Percentiles rank a stretch among this genome's conserved stretches.
Conservation (phyloP, 2,329 filamentous ascomycete species). For the Aspergillus udagawae region DNA sequence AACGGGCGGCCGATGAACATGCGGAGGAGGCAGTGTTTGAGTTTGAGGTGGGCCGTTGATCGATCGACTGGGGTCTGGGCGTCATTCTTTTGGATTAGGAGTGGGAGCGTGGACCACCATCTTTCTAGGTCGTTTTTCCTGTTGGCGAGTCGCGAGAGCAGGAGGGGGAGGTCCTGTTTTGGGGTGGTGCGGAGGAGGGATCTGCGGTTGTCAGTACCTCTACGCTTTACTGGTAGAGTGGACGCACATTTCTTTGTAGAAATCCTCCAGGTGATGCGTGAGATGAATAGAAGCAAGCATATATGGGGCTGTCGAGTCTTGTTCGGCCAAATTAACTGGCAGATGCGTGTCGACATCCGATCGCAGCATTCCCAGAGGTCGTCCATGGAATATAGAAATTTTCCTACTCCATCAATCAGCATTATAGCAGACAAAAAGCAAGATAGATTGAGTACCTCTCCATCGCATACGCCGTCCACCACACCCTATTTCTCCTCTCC, state of each 20-base stretch:
- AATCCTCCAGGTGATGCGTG: constrained; percentile 16
- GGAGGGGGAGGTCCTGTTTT: constrained; percentile 6
- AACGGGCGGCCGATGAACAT: constrained; percentile 51
- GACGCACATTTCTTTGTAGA: constrained; percentile 31
- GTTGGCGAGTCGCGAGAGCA: constrained; percentile 7
- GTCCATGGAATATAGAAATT: constrained; percentile 50
- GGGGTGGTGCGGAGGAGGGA: constrained; percentile 11
- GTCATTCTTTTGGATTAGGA: background rate
- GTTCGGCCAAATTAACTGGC: constrained; percentile 28
- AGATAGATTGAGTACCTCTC: constrained; percentile 39
- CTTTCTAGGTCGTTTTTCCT: constrained; percentile 4
- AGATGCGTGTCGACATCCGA: constrained; percentile 49
- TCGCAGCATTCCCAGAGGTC: constrained; percentile 47
- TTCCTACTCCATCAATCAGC: constrained; percentile 27
- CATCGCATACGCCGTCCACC: constrained; percentile 51
- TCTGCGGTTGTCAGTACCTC: constrained; percentile 8
- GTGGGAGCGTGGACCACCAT: constrained; percentile 14
- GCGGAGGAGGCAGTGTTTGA: constrained; percentile 47
- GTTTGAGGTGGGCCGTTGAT: constrained; percentile 22
- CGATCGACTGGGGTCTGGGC: constrained; percentile 8
- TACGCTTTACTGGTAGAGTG: background rate
- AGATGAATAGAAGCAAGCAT: constrained; percentile 31
- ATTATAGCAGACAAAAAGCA: background rate
- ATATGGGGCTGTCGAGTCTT: constrained; percentile 32
- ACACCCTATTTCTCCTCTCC: constrained; percentile 49